Evolutionary conservation across 2,329 filamentous ascomycete genomes (phyloP), one percentile per base, ranked within the genome.

Genomic region (Aureobasidium sp.): DNA sequence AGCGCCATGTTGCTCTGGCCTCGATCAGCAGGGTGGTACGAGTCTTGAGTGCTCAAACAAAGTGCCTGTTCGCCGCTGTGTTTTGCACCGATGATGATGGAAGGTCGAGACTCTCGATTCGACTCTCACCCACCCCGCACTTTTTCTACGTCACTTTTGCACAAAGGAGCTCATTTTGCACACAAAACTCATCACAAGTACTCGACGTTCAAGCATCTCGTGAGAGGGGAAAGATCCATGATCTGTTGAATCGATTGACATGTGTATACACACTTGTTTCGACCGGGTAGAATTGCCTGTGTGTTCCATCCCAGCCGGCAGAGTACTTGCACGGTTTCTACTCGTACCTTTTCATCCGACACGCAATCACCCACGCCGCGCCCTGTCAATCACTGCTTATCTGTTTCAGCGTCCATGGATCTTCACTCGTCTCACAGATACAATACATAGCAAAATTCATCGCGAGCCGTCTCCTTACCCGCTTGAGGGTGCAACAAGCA

Each of bases 1-100:
- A 68, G 57, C 19, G 66, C 66, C 66, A 68, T 67, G 30, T 30
- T 50, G 34, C 3, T 40, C 7, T 24, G 19, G 16, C 10, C 24
- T 39, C 37, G 30, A 29, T 37, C 4, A 21, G 24, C 12, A n/a
- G 11, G 14, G 3, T n/a, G n/a, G 22, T 8, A 5, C 14, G 11
- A 5, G 17, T 17, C 19, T 16, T 40, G 35, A 21, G 45, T 21
- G 16, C 12, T 7, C 12, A 16, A 24, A 14, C 12, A 16, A 24
- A 14, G 35, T 50, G 24, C 47, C 21, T 40, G 37, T 49, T 49
- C n/a, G 45, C 45, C 47, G 47, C 47, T 50, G 11, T 39, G 14
- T 39, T 21, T 30, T 14, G n/a, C 16, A 19, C 16, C 22, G 32
- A 19, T 14, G 42, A 32, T 22, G 32, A 22, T 25, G 24, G n/a